These are phyloP conservation scores for Hordeum pubiflorum DNA, from an alignment of 202 grass and related monocot species.

Conservation along the genomic window DNA sequence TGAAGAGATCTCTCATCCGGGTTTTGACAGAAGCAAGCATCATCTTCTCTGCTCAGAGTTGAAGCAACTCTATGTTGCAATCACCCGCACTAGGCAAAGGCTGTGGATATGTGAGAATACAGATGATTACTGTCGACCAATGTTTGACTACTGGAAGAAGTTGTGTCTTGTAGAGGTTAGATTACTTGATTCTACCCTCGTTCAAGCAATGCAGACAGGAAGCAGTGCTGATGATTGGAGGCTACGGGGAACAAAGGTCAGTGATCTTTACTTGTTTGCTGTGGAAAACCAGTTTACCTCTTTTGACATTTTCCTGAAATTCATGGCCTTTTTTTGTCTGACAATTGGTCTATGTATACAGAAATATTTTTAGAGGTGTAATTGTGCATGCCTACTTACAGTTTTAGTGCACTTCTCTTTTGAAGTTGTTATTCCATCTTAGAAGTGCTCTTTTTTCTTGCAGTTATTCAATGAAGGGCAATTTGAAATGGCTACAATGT, in stretches of 20 bases:
- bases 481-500: constrained; percentile 81
- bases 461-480: constrained; percentile 76
- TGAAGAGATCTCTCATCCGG: constrained; percentile 36
- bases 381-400: not conserved
- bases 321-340: not conserved
- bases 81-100: constrained; percentile 79
- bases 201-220: constrained; percentile 56
- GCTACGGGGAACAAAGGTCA: constrained; percentile 61
- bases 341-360: not conserved
- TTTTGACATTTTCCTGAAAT: not conserved
- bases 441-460: constrained; percentile 12
- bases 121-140: constrained; percentile 55
- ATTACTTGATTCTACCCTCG: constrained; percentile 51
- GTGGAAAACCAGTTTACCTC: not conserved
- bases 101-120: constrained; percentile 85
- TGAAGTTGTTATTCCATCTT: not conserved
- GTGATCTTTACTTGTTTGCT: constrained; percentile 17
- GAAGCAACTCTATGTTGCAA: constrained; percentile 93
- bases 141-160: constrained; percentile 92
- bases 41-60: constrained; percentile 85
- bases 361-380: not conserved
- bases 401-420: not conserved
- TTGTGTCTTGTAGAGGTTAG: constrained; percentile 72
- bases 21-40: constrained; percentile 49
- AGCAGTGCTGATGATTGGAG: constrained; percentile 76